Percentiles rank a stretch among this genome's conserved stretches.
Evolutionary conservation across 164 flowering plant genomes (phyloP).

Genomic region (Aristolochia fimbriata): DNA sequence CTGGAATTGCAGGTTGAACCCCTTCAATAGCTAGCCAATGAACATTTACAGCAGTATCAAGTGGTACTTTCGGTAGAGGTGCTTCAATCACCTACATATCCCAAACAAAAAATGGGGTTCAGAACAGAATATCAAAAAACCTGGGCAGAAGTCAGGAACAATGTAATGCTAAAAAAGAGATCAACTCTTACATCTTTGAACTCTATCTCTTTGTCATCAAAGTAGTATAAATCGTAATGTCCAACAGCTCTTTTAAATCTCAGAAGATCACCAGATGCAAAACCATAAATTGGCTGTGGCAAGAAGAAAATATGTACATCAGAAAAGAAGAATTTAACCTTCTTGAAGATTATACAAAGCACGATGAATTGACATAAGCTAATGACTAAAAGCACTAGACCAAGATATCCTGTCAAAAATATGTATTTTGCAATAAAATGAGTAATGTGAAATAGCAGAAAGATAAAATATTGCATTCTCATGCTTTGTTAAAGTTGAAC

Average conservation of each 20-base stretch:
- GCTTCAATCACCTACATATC: constrained; percentile 77
- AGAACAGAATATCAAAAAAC: too few relatives aligned
- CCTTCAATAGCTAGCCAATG: constrained; percentile 99
- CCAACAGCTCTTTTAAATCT: constrained; percentile 82
- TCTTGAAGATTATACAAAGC: neutral
- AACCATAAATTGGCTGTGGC: constrained; percentile 83
- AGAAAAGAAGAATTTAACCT: constrained; percentile 7
- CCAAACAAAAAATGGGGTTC: neutral
- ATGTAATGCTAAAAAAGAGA: neutral
- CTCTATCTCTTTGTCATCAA: constrained; percentile 85
- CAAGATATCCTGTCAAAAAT: too few relatives aligned
- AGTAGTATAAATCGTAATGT: constrained; percentile 73
- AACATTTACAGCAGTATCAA: constrained; percentile 62
- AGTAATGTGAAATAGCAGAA: too few relatives aligned
- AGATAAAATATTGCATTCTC: too few relatives aligned
- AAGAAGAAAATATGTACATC: constrained; percentile 8
- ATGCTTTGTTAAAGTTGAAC: too few relatives aligned
- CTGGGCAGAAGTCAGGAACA: neutral
- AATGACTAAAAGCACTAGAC: too few relatives aligned
- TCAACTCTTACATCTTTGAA: constrained; percentile 64
- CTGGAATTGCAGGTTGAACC: constrained; percentile 95
- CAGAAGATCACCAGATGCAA: constrained; percentile 65
- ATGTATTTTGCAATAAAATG: too few relatives aligned
- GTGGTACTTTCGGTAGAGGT: constrained; percentile 90
- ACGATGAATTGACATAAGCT: neutral